Evolutionary conservation across 257 asterid genomes (phyloP).

Genomic region (Mitragyna speciosa): DNA sequence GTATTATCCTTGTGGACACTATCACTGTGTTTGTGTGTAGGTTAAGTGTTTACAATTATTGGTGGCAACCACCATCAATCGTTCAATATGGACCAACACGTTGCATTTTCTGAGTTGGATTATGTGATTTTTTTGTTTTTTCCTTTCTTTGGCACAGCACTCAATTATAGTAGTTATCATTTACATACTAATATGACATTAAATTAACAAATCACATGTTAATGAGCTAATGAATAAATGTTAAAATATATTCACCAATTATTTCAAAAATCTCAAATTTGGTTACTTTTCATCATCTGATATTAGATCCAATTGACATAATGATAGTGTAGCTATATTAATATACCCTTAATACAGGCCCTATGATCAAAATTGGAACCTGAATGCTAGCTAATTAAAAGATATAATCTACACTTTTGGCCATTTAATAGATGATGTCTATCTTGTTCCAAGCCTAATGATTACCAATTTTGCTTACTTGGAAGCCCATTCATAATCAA

Average conservation of each 20-base stretch:
- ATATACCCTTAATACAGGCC: background rate
- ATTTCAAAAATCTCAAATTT: no score
- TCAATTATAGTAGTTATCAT: background rate
- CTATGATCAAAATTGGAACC: constrained; percentile 8
- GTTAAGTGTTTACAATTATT: constrained; percentile 8
- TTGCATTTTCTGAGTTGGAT: background rate
- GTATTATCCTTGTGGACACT: background rate
- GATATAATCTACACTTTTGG: background rate
- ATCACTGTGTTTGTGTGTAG: background rate
- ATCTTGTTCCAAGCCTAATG: background rate
- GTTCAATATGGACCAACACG: constrained; percentile 11
- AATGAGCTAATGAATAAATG: background rate
- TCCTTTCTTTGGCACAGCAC: background rate
- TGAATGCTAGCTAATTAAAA: background rate
- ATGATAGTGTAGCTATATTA: background rate
- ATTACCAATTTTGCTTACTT: constrained; percentile 7
- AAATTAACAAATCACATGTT: background rate
- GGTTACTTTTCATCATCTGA: background rate
- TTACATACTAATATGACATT: background rate
- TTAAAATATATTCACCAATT: background rate
- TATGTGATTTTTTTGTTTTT: background rate
- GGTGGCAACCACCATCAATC: constrained; percentile 2
- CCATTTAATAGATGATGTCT: constrained; percentile 8
- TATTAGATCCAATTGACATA: background rate
- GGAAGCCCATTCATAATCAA: constrained; percentile 8